These are phyloP conservation scores for Phytophthora ramorum DNA, from an alignment of 352 stramenopile genomes.

Conservation along the genomic window DNA sequence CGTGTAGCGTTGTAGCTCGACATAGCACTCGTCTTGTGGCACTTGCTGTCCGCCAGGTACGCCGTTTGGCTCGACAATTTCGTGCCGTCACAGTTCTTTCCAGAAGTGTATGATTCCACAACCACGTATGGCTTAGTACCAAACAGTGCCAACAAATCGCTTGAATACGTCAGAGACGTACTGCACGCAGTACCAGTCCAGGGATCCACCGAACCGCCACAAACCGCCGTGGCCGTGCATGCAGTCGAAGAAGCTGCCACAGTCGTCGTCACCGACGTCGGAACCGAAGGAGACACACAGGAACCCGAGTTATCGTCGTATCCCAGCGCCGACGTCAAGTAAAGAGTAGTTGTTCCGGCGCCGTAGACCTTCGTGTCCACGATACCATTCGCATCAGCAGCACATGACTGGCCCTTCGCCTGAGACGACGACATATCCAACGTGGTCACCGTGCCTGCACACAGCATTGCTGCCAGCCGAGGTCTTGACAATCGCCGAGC, in stretches of 20 bases:
- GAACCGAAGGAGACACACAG: neutral
- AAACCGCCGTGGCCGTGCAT: too few species aligned
- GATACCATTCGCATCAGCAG: neutral
- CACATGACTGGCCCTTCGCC: neutral
- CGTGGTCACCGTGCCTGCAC: neutral
- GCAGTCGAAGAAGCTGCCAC: too few species aligned
- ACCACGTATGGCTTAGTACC: conserved; percentile 7
- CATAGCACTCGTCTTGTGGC: conserved; percentile 3
- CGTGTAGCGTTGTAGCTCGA: conserved; percentile 11
- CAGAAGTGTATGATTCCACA: conserved; percentile 7
- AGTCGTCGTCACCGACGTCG: neutral
- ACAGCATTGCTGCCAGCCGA: neutral
- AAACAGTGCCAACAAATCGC: neutral
- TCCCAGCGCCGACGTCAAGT: neutral
- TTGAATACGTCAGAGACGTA: neutral
- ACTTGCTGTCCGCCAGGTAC: conserved; percentile 23
- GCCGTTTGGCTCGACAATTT: neutral
- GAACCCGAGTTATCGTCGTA: neutral
- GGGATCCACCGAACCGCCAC: too few species aligned
- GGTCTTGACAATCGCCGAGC: conserved; percentile 3
- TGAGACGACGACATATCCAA: neutral
- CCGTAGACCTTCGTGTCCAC: conserved; percentile 11
- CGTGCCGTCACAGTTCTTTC: neutral
- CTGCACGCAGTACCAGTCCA: too few species aligned
- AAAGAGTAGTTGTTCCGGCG: neutral